Base-by-base conservation (phyloP, 768 basidiomycete species). In the Strobilomyces dryophilus region DNA sequence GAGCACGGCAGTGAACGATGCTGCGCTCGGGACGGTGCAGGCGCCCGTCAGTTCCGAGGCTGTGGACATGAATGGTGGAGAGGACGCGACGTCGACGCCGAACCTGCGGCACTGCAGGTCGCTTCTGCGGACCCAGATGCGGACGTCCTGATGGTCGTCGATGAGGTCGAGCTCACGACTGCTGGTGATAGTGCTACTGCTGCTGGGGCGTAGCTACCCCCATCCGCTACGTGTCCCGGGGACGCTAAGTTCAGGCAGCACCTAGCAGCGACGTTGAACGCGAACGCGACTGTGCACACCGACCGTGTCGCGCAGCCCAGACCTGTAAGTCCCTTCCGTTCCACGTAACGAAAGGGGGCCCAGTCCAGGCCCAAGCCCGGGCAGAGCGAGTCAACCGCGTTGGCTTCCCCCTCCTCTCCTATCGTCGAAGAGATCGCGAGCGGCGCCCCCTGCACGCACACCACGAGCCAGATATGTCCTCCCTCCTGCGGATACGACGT, bases 271-370 rank as follows among this genome's bases (percentile, higher is more conserved):
- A 31, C 53, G 3, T 67, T 68, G 20, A 64, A 66, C 8, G 50
- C 55, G 14, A 37, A 57, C 5, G 49, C 53, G 4, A 48, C 53
- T 4, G 62, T 68, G n/a, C 66, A 60, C 1, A 63, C 41, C 15
- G 66, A 62, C 52, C 62, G 40, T 10, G 34, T 20, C 9, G 66
- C 60, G 4, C 58, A 54, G 8, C 66, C 66, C 11, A 59, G 48
- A 51, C 47, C 51, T 6, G 65, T 66, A 31, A 56, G 65, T 59
- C 1, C 32, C 17, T n/a, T n/a, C n/a, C n/a, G n/a, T n/a, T n/a
- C n/a, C n/a, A n/a, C n/a, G n/a, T n/a, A n/a, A 6, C 7, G 37
- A 53, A 14, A 37, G 54, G 36, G 57, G 40, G 31, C 26, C 45
- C 34, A 60, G 50, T n/a, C 39, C 36, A 1, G 57, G n/a, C n/a